A percentile compares a stretch with the other conserved stretches of the same genome.
These are phyloP conservation scores for Alternaria arborescens DNA, from an alignment of 2,329 filamentous ascomycete genomes.

Conservation along the genomic window DNA sequence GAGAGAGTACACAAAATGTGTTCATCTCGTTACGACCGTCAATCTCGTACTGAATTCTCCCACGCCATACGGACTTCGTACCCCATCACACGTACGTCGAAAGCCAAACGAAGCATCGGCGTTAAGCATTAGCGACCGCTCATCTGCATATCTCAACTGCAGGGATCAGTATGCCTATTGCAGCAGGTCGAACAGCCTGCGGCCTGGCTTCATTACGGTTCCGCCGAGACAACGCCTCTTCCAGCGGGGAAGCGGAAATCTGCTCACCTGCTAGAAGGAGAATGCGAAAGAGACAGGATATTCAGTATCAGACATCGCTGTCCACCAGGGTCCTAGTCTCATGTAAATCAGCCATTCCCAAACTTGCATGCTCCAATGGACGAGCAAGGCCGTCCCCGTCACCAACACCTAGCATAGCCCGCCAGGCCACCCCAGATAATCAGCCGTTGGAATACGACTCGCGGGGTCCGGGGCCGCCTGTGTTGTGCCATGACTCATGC, in stretches of 20 bases:
- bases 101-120: background rate
- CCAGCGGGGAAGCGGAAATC: background rate
- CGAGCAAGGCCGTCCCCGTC: conserved; percentile 25
- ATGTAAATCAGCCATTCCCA: background rate
- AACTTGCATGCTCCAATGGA: background rate
- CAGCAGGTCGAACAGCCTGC: background rate
- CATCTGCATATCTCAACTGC: background rate
- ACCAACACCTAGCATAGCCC: conserved; percentile 30
- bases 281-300: background rate
- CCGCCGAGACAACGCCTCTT: background rate
- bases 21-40: background rate
- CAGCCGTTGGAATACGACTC: conserved; percentile 1
- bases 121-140: conserved; percentile 1
- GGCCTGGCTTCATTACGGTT: background rate
- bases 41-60: background rate
- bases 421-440: conserved; percentile 6
- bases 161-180: background rate
- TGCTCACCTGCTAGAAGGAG: conserved; percentile 2
- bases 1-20: background rate
- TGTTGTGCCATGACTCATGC: background rate
- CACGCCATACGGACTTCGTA: background rate
- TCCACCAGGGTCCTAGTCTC: background rate
- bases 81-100: background rate
- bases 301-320: background rate
- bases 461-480: conserved; percentile 6